Percentiles rank a stretch among this genome's conserved stretches.
These are phyloP conservation scores for Fusarium sterilihyphosum DNA, from an alignment of 2,329 filamentous ascomycete genomes.

Conservation along the genomic window DNA sequence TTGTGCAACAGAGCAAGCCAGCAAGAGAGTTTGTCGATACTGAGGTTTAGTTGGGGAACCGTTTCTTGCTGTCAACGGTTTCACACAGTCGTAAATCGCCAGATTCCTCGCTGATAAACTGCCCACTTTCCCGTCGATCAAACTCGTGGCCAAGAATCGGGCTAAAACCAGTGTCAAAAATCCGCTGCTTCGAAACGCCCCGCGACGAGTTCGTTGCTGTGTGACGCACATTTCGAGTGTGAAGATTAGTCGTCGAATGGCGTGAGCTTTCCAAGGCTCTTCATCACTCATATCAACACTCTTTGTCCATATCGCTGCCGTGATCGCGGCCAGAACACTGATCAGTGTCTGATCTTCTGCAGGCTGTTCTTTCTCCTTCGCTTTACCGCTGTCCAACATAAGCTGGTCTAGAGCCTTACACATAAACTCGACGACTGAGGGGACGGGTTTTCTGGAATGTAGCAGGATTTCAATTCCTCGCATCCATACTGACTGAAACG, in stretches of 20 bases:
- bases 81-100: conserved; percentile 36
- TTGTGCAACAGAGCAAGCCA: conserved; percentile 59
- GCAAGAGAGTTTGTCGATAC: conserved; percentile 47
- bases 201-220: conserved; percentile 22
- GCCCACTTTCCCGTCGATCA: conserved; percentile 25
- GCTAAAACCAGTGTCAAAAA: conserved; percentile 43
- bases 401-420: conserved; percentile 40
- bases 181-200: conserved; percentile 18
- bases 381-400: conserved; percentile 12
- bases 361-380: not conserved
- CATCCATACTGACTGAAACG: conserved; percentile 42
- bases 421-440: conserved; percentile 38
- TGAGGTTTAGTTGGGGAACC: conserved; percentile 24
- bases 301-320: conserved; percentile 39
- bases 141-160: conserved; percentile 41
- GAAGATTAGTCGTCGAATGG: conserved; percentile 39
- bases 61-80: conserved; percentile 27
- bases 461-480: conserved; percentile 40
- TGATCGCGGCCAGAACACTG: conserved; percentile 46
- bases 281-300: conserved; percentile 2
- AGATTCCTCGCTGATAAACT: conserved; percentile 24
- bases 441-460: conserved; percentile 30
- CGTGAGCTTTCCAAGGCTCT: conserved; percentile 17
- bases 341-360: conserved; percentile 42
- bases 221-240: conserved; percentile 40